A percentile compares a stretch with the other conserved stretches of the same genome.
These are phyloP conservation scores for Ganoderma sinense DNA, from an alignment of 1,284 basidiomycete genomes.

Conservation along the genomic window DNA sequence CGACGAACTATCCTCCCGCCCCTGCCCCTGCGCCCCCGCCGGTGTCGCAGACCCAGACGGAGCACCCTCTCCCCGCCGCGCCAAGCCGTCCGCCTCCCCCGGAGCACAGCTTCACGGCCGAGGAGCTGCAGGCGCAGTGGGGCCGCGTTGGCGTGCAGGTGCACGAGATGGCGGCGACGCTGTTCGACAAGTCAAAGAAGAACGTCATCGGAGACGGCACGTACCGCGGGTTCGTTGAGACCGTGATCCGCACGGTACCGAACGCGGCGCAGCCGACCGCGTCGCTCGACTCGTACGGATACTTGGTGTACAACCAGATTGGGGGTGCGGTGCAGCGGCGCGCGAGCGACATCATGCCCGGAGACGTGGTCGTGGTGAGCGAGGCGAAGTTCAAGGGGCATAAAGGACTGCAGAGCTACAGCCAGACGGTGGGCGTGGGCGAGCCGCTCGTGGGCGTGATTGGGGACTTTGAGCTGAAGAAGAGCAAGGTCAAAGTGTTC, in stretches of 20 bases:
- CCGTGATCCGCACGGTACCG: constrained; percentile 68
- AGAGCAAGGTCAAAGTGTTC: constrained; percentile 83
- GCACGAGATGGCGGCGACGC: constrained; percentile 68
- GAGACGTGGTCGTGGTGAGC: constrained; percentile 80
- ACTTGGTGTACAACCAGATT: constrained; percentile 79
- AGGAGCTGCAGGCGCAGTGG: constrained; percentile 77
- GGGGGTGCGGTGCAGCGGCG: constrained; percentile 73
- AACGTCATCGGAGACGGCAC: constrained; percentile 85
- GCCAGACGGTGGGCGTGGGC: constrained; percentile 62
- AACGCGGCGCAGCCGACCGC: constrained; percentile 50
- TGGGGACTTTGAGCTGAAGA: constrained; percentile 84
- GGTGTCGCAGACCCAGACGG: constrained; percentile 8
- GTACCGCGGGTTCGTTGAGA: constrained; percentile 77
- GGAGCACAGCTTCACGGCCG: constrained; percentile 52
- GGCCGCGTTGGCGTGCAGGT: constrained; percentile 79
- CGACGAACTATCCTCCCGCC: constrained; percentile 45
- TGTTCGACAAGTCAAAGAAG: constrained; percentile 80
- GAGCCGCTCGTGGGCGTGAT: constrained; percentile 80
- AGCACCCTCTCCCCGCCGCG: constrained; percentile 13
- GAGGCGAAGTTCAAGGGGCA: constrained; percentile 90
- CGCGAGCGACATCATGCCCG: constrained; percentile 83
- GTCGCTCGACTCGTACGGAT: constrained; percentile 62
- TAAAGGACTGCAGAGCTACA: constrained; percentile 82
- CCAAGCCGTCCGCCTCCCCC: constrained; percentile 22
- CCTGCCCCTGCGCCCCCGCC: constrained; percentile 16